These are phyloP conservation scores for Coix lacrymajobi DNA, from an alignment of 176 grass and related monocot species.

Conservation along the genomic window DNA sequence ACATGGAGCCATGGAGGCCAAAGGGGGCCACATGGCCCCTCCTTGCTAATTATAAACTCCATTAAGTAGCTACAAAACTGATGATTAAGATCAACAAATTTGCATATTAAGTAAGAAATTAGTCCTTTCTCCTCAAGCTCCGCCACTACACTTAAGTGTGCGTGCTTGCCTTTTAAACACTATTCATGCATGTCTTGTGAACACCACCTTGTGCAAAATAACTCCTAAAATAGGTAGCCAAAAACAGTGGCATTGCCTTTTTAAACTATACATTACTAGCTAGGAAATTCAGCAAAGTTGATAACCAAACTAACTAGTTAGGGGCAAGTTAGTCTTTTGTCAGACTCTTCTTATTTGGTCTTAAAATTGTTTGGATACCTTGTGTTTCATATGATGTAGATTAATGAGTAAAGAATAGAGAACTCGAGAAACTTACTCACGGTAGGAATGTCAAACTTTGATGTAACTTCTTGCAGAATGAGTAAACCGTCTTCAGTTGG, in stretches of 20 bases:
- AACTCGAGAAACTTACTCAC: constrained; percentile 35
- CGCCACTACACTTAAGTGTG: too few relatives aligned
- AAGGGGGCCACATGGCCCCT: too few relatives aligned
- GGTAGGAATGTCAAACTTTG: constrained; percentile 31
- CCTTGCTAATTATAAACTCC: too few relatives aligned
- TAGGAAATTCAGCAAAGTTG: not conserved
- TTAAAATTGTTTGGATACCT: not conserved
- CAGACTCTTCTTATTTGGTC: not conserved
- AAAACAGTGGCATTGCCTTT: not conserved
- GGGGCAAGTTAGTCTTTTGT: not conserved
- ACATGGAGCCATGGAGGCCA: too few relatives aligned
- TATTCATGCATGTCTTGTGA: too few relatives aligned
- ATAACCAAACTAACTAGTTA: not conserved
- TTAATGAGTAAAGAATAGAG: not conserved
- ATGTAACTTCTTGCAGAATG: constrained; percentile 36
- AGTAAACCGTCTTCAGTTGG: constrained; percentile 35
- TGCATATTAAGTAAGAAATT: too few relatives aligned
- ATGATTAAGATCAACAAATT: too few relatives aligned
- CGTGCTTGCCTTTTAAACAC: not conserved
- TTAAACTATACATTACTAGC: not conserved
- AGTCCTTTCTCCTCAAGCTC: too few relatives aligned
- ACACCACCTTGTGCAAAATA: not conserved
- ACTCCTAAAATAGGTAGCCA: not conserved
- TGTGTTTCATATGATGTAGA: not conserved
- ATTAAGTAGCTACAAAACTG: too few relatives aligned